Conservation (phyloP, 257 asterid genomes). For the Leptodermis oblonga region DNA sequence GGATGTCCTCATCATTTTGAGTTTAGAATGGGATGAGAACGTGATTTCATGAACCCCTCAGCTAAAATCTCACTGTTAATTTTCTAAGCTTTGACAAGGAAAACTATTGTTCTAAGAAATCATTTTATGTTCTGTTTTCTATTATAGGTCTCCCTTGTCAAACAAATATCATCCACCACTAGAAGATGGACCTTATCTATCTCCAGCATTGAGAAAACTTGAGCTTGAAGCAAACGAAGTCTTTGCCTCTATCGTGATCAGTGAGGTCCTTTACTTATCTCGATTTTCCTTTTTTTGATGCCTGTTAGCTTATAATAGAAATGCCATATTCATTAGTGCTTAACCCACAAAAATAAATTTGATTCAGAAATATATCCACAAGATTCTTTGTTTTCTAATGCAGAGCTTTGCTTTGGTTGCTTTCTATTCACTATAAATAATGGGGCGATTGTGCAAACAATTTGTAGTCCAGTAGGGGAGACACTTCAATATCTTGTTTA, state of each 20-base stretch:
- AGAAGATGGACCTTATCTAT: slow-evolving; percentile 81
- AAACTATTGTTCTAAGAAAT: slow-evolving; percentile 5
- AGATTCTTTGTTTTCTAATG: background rate
- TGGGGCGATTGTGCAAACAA: background rate
- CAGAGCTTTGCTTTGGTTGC: background rate
- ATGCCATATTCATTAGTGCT: background rate
- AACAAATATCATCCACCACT: slow-evolving; percentile 80
- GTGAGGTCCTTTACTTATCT: slow-evolving; percentile 92
- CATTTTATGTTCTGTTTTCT: background rate
- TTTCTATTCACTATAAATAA: no score
- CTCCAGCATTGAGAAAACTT: slow-evolving; percentile 81
- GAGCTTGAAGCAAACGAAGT: slow-evolving; percentile 96
- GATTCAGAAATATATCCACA: background rate
- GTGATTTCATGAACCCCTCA: background rate
- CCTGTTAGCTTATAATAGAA: background rate
- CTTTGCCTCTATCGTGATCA: slow-evolving; percentile 97
- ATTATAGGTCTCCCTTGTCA: slow-evolving; percentile 91
- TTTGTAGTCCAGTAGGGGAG: no score
- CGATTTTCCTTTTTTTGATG: slow-evolving; percentile 30
- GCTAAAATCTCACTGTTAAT: background rate
- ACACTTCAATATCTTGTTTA: slow-evolving; percentile 22
- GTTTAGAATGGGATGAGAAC: background rate
- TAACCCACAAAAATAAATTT: background rate
- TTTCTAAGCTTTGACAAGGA: background rate
- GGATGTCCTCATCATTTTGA: no score